Evolutionary conservation across 805 yeast species (phyloP), one percentile per base, ranked within the genome.

Genomic region (Kluyveromyces starmeri): DNA sequence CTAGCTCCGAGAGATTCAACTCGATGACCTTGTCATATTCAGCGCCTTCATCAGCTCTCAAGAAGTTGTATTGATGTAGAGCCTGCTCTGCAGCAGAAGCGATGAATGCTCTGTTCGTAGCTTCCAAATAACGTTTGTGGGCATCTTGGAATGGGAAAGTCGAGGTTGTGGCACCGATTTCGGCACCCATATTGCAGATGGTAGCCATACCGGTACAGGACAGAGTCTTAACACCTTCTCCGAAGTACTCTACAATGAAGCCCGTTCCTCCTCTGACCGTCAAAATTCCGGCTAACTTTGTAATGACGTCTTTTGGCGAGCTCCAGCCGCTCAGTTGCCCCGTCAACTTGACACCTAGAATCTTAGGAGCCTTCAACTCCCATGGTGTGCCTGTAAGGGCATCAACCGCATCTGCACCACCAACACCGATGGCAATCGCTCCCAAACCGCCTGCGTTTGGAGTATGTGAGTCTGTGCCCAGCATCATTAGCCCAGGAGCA

Each of bases 391-490:
- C 95, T 28, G 97, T 86, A 55, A 92, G 67, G 34, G 92, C 98
- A 62, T 92, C 98, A 37, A 92, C 98, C 26, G 98, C 98, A 65
- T 92, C 98, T 37, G 98, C 98, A 70, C 98, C 98, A 65, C 98
- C 98, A 26, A 92, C 98, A 66, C 98, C 98, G 58, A 92, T 92
- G 51, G 98, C 97, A 47, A 89, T 79, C 47, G 95, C 95, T 59
- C 98, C 98, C 43, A 92, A 68, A 47, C 98, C 98, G 67, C 98
- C 98, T 20, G 98, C 98, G 54, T 92, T 92, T 32, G 98, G 98
- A 32, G 98, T 92, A 62, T 92, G 98, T 2, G 97, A 88, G 63
- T 92, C 98, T 26, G 98, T 92, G 48, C 98, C 98, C 41, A 92
- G 73, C 86, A 92, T 83, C 83, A 92, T 78, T 44, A 84, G 71